Evolutionary conservation across 2,329 filamentous ascomycete species (phyloP).

Genomic region (Colletotrichum costaricense): DNA sequence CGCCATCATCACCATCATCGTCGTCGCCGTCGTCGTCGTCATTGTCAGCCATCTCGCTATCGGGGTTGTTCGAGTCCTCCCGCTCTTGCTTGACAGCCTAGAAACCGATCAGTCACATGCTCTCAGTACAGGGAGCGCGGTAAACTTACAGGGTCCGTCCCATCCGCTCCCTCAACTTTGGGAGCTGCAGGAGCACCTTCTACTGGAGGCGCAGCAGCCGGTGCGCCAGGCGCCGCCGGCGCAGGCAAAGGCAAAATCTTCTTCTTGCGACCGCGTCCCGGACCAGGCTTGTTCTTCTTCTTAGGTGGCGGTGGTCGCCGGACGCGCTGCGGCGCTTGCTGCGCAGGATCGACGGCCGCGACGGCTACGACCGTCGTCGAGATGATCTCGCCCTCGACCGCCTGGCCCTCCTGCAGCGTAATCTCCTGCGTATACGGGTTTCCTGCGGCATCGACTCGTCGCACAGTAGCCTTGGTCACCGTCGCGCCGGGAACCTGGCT

Average conservation of each 20-base stretch:
- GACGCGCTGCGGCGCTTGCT: constrained; percentile 54
- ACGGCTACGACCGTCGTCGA: constrained; percentile 66
- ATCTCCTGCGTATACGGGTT: constrained; percentile 88
- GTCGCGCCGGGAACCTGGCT: constrained; percentile 61
- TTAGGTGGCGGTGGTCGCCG: constrained; percentile 81
- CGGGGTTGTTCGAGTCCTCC: constrained; percentile 56
- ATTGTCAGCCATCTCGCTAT: constrained; percentile 66
- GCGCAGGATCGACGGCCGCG: constrained; percentile 64
- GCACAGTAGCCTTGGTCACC: constrained; percentile 83
- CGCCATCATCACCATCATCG: constrained; percentile 60
- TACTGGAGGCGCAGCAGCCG: constrained; percentile 44
- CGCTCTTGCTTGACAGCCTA: constrained; percentile 57
- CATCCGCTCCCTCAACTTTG: constrained; percentile 30
- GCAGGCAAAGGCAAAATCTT: constrained; percentile 66
- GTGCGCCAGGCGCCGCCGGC: constrained; percentile 48
- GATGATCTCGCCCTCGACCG: constrained; percentile 84
- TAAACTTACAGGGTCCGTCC: constrained; percentile 33
- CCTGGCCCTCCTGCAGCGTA: constrained; percentile 82
- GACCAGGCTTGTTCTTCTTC: constrained; percentile 80
- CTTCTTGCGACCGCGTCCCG: constrained; percentile 84
- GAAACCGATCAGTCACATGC: constrained; percentile 37
- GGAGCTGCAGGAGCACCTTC: constrained; percentile 43
- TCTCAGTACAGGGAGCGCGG: not conserved
- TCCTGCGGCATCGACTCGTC: constrained; percentile 80
- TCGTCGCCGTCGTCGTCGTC: constrained; percentile 60